Evolutionary conservation across 306 rosid genomes (phyloP).

Genomic region (Medicago lupulina): DNA sequence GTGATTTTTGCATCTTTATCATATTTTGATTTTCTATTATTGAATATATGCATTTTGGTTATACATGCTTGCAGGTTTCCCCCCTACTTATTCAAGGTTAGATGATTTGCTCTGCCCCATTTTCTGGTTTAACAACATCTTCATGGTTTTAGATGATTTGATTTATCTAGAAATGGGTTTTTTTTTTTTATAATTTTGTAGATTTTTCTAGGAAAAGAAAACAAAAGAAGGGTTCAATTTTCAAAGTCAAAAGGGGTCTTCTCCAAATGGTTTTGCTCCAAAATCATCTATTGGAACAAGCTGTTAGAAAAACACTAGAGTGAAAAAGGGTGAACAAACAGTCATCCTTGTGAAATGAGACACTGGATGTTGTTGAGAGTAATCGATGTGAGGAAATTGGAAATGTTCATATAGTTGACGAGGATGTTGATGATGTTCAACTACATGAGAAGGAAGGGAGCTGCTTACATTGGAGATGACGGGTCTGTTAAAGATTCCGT

Average conservation of each 20-base stretch:
- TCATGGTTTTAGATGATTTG: neutral
- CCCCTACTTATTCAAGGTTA: conserved; percentile 77
- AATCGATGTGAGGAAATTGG: neutral
- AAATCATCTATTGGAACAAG: conserved; percentile 53
- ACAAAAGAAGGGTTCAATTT: conserved; percentile 55
- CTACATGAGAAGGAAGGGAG: conserved; percentile 36
- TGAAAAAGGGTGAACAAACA: conserved; percentile 51
- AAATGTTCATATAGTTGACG: too few relatives aligned
- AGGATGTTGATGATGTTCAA: conserved; percentile 41
- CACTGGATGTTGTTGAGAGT: conserved; percentile 30
- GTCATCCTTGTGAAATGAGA: too few relatives aligned
- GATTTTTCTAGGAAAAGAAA: conserved; percentile 73
- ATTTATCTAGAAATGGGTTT: conserved; percentile 10
- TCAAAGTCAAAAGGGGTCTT: conserved; percentile 56
- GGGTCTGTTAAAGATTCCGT: conserved; percentile 42
- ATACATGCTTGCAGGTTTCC: conserved; percentile 72
- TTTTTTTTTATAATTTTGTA: conserved; percentile 35
- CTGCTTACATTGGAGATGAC: conserved; percentile 40
- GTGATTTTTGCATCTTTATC: conserved; percentile 23
- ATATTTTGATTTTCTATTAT: conserved; percentile 22
- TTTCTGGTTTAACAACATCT: too few relatives aligned
- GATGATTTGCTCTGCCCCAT: too few relatives aligned
- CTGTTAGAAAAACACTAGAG: conserved; percentile 47
- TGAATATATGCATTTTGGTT: conserved; percentile 7
- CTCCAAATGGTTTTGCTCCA: conserved; percentile 67